Evolutionary conservation across 768 basidiomycete species (phyloP), one percentile per base, ranked within the genome.

Genomic region (Chalciporus piperatus): DNA sequence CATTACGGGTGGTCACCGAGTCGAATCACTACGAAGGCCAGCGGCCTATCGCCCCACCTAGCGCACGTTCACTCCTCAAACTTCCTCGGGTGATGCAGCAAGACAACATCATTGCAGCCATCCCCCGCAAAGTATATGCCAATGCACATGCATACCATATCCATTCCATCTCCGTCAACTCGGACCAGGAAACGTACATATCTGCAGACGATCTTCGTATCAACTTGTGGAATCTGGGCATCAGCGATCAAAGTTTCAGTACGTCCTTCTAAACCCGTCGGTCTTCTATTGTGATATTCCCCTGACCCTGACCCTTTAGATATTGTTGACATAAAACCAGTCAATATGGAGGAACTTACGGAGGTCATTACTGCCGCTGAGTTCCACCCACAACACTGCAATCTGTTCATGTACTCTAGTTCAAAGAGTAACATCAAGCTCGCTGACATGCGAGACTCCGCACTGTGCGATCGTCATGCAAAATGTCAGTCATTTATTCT

Each of bases 301-400:
- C 43, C 39, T 43, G 41, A 55, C 47, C 30, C 27, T 25, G 25
- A 20, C 25, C 17, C 46, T 12, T 61, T 39, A 99, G 97, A 99
- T 73, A 98, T 99, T 65, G 95, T 99, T 57, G 97, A 99, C 71
- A 98, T 99, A 82, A 99, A 99, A 69, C 97, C 97, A 2, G 85
- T 92, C 63, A 99, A 99, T 72, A 99, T 99, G 97, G 97, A 99
- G 68, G 97, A 99, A 70, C 79, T 99, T 48, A 98, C 97, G 14
- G 97, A 99, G 70, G 97, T 99, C 67, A 98, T 99, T 71, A 99
- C 97, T n/a, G 92, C 96, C 11, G 93, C 97, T 43, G 97, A 99
- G 73, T 98, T 99, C 73, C 97, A 98, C 68, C 97, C 97, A 28
- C 81, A 84, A 47, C 91, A 96, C 57, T 98, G 97, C 84, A 98